Base-by-base conservation (phyloP, 2,329 filamentous ascomycete genomes). In the Balansia obtecta region DNA sequence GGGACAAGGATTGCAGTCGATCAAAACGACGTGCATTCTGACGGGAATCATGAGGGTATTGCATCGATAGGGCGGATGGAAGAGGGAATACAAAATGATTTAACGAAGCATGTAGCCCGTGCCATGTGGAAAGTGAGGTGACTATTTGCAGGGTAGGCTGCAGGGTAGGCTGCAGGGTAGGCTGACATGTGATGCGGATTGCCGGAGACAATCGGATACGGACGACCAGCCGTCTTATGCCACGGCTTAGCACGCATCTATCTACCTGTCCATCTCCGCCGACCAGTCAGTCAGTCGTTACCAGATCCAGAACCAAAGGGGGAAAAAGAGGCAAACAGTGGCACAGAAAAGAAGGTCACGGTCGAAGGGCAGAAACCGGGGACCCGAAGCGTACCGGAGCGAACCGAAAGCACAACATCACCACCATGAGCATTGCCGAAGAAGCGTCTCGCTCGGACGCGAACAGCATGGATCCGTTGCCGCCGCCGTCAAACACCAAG, bases 401-500 rank as follows among this genome's bases (percentile, higher is more conserved):
- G 15, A 32, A n/a, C n/a, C n/a, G 20, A 22, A 22, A 22, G 2
- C 20, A 22, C 20, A 22, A 22, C 20, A 27, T 27, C 27, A n/a
- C 9, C 43, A 40, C 18, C 15, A 50, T 46, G 42, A 47, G 34
- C 11, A 30, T 49, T 13, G 38, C 44, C 38, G 50, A 52, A 45
- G 16, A 33, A n/a, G n/a, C n/a, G 10, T 18, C 40, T 20, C 18
- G 33, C 48, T 18, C 43, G 15, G 42, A 45, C 40, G 20, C 38
- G 16, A 45, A 22, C 39, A 45, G 33, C 39, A 7, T 48, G 45
- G 49, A 55, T 27, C n/a, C 53, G 8, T 43, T 49, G 33, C 45
- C 52, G 18, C 50, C 52, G 15, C 44, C 52, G 15, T 45, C 52
- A 7, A 49, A 45, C 42, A 54, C 50, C 32, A 48, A 49, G 12